Conservation (phyloP, 2,329 filamentous ascomycete species). For the Cyanodermella asteris region DNA sequence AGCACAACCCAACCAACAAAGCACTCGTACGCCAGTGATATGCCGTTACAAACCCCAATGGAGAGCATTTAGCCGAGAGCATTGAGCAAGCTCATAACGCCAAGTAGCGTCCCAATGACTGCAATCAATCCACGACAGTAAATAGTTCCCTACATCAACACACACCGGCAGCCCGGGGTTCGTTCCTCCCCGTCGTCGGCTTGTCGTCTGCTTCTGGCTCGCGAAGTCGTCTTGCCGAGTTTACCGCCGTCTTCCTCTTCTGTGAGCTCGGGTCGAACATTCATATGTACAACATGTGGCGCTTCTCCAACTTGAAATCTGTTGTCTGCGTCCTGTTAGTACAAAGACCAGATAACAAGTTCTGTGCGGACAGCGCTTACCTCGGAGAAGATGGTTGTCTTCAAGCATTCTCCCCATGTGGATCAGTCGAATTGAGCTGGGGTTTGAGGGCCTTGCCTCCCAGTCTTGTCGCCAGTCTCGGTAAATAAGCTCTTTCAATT, state of each 20-base stretch:
- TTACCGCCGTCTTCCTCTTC: slow-evolving; percentile 62
- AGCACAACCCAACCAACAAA: too few species aligned
- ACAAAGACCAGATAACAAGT: background rate
- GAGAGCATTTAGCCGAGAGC: too few species aligned
- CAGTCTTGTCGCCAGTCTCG: slow-evolving; percentile 71
- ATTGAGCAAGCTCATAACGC: too few species aligned
- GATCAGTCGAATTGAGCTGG: slow-evolving; percentile 75
- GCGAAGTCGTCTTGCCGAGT: slow-evolving; percentile 32
- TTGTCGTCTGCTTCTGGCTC: too few species aligned
- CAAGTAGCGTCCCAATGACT: too few species aligned
- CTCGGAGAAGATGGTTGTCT: slow-evolving; percentile 65
- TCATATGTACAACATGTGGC: slow-evolving; percentile 87
- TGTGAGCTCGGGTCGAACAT: slow-evolving; percentile 63
- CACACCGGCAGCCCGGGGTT: slow-evolving; percentile 40
- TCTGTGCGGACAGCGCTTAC: slow-evolving; percentile 28
- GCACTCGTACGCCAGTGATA: too few species aligned
- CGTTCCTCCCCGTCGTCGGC: slow-evolving; percentile 35
- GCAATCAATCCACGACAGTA: too few species aligned
- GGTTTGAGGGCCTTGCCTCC: slow-evolving; percentile 68
- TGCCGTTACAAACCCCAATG: too few species aligned
- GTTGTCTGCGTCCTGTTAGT: slow-evolving; percentile 36
- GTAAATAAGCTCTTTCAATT: slow-evolving; percentile 3
- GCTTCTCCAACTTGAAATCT: slow-evolving; percentile 46
- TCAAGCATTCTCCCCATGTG: slow-evolving; percentile 79
- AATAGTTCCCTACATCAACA: too few species aligned